Evolutionary conservation across 306 rosid species (phyloP), one percentile per base, ranked within the genome.

Genomic region (Sicyos edulis): DNA sequence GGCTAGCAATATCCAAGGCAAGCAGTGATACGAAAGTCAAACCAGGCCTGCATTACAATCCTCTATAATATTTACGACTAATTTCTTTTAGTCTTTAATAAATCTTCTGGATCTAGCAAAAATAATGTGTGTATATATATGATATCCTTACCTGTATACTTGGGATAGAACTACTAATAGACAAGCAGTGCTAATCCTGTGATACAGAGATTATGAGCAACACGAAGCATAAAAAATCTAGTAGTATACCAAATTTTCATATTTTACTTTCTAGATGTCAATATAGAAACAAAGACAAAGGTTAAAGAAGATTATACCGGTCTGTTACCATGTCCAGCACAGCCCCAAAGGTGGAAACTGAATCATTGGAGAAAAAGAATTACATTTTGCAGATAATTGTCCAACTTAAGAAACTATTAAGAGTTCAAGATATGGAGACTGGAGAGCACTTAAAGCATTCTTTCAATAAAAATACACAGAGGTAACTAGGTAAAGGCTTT

Each of bases 321-420:
- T 93, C 99, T 57, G 97, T 89, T 77, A 93, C 82, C 97, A 93
- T 93, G 87, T 93, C 99, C 84, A 93, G 85, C 83, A 93, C 99
- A 74, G 99, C 96, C 75, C 99, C 99, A 80, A 93, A 93, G 65
- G 96, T 93, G 68, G 97, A 91, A 79, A 91, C 99, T 93, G 87
- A 87, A 83, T 49, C 58, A 50, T 69, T 72, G 82, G 73, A 73
- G 22, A 50, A 17, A 40, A 55, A 55, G 26, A 32, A 70, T 45
- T 57, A 71, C 69, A 71, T 16, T 74, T 71, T 51, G 71, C 17
- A 45, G 76, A 10, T 47, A 15, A 58, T 53, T 32, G 11, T 54
- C 37, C 63, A 19, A 20, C 4, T 34, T 54, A 0, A 42, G 2
- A 0, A 11, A 67, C 56, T 34, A 53, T 34, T 26, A n/a, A 71